Base-by-base conservation (phyloP, 2,329 filamentous ascomycete species). In the Xylariaceae sp. region DNA sequence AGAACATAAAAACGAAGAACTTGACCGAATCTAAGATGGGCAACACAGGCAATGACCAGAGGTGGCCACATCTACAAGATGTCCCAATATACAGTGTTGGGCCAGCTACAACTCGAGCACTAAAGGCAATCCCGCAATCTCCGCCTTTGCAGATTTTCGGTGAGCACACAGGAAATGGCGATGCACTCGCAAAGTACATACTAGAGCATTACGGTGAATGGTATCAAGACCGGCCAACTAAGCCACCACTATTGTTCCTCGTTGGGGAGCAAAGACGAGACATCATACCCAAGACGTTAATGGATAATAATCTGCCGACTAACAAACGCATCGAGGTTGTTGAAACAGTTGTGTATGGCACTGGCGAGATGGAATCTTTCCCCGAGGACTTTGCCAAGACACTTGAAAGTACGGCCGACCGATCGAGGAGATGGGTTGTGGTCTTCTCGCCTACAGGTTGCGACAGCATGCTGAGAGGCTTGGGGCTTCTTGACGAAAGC, bases 211-310 rank as follows among this genome's bases (percentile, higher is more conserved):
- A 96, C 65, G 81, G 63, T 19, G 63, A 72, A 45, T 79, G 77
- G 75, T 78, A 82, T 58, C 57, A 65, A 34, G 67, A 67, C 36
- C 65, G 69, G 45, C 45, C 66, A 11, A 62, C 60, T 13, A 83
- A 83, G 61, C 84, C 83, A 0, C 80, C 87, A 0, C 69, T 97
- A 5, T 73, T 97, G 1, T 99, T 97, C 68, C 80, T 95, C 13
- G 91, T 96, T 0, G 94, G 94, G 17, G 93, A 97, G 67, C 89
- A 92, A 66, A 82, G 91, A 49, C 77, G 94, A 42, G 94, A 97
- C 67, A 84, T 96, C 59, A 96, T 99, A 57, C 92, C 94, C 1
- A 89, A 82, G 61, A 90, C 83, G 1, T 74, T 97, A 36, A 88
- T 85, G 76, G 79, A 81, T 38, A 65, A 74, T 0, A 61, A 66